Evolutionary conservation across 1,284 basidiomycete species (phyloP).

Genomic region (Cutaneotrichosporon daszewskae): DNA sequence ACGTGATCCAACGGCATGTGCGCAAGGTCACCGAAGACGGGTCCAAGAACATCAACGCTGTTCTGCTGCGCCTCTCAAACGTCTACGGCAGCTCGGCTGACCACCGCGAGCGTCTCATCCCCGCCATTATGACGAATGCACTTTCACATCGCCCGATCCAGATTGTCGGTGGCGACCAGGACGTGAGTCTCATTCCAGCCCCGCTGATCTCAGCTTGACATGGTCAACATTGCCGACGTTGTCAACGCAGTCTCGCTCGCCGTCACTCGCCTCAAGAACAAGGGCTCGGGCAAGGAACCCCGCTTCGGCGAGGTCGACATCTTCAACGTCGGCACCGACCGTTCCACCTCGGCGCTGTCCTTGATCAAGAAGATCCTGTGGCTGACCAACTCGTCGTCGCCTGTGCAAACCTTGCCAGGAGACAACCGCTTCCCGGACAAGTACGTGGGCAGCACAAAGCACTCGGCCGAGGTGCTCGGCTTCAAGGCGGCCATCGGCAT

Average conservation of each 20-base stretch:
- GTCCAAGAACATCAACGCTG: constrained; percentile 15
- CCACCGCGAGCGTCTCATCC: constrained; percentile 30
- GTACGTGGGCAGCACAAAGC: constrained; percentile 21
- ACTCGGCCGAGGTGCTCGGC: constrained; percentile 17
- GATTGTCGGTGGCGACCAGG: constrained; percentile 33
- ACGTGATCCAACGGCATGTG: constrained; percentile 14
- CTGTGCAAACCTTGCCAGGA: constrained; percentile 23
- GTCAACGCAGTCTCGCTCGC: constrained; percentile 25
- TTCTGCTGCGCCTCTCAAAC: constrained; percentile 28
- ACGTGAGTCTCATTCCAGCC: constrained; percentile 11
- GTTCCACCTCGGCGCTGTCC: constrained; percentile 16
- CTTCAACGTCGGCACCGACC: constrained; percentile 27
- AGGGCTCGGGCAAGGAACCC: neutral
- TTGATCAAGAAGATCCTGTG: constrained; percentile 26
- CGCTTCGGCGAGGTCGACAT: constrained; percentile 16
- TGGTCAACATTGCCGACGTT: constrained; percentile 32
- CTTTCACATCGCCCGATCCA: constrained; percentile 31
- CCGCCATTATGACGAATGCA: constrained; percentile 26
- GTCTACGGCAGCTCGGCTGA: constrained; percentile 31
- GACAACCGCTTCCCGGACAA: constrained; percentile 24
- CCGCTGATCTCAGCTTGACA: constrained; percentile 16
- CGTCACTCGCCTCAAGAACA: constrained; percentile 12
- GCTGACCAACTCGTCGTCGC: constrained; percentile 30
- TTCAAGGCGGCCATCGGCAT: constrained; percentile 20
- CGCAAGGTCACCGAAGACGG: neutral